Percentiles rank a stretch among this genome's conserved stretches.
Conservation (phyloP, 345 rosid genomes). For the Passiflora organensis region DNA sequence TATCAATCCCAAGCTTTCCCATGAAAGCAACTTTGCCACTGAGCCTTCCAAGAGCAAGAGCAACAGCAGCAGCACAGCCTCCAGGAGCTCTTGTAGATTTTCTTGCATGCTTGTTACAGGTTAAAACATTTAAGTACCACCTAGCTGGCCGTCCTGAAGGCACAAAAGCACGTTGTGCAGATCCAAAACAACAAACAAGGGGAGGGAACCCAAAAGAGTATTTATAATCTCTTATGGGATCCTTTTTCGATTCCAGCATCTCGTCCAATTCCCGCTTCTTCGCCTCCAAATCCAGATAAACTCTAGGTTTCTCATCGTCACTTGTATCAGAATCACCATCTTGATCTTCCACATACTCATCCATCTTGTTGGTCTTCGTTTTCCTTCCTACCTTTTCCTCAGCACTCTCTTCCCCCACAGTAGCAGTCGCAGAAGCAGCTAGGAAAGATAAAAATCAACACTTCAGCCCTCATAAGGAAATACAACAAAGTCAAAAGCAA, state of each 20-base stretch:
- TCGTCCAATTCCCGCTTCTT: conserved; percentile 12
- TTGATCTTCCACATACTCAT: conserved; percentile 28
- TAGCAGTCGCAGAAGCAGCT: conserved; percentile 38
- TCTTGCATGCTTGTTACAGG: conserved; percentile 58
- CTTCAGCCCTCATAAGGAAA: conserved; percentile 6
- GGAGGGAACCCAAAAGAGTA: conserved; percentile 87
- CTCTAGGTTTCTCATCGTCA: conserved; percentile 35
- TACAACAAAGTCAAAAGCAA: neutral
- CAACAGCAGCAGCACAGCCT: conserved; percentile 77
- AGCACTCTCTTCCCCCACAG: conserved; percentile 38
- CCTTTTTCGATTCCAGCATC: conserved; percentile 50
- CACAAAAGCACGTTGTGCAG: conserved; percentile 81
- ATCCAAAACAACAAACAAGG: conserved; percentile 92
- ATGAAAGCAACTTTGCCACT: conserved; percentile 91
- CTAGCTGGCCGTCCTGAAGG: conserved; percentile 83
- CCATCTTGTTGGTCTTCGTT: conserved; percentile 36
- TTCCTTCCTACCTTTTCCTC: conserved; percentile 50
- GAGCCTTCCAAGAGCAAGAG: conserved; percentile 70
- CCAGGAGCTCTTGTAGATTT: conserved; percentile 75
- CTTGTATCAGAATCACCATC: conserved; percentile 43
- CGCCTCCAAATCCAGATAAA: conserved; percentile 29
- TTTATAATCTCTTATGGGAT: conserved; percentile 63
- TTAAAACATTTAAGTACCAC: conserved; percentile 69
- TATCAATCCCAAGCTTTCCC: conserved; percentile 91
- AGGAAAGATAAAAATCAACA: conserved; percentile 12